phyloP scores from a whole-genome alignment of 139 green algal species.

The Klebsormidium nitens region DNA sequence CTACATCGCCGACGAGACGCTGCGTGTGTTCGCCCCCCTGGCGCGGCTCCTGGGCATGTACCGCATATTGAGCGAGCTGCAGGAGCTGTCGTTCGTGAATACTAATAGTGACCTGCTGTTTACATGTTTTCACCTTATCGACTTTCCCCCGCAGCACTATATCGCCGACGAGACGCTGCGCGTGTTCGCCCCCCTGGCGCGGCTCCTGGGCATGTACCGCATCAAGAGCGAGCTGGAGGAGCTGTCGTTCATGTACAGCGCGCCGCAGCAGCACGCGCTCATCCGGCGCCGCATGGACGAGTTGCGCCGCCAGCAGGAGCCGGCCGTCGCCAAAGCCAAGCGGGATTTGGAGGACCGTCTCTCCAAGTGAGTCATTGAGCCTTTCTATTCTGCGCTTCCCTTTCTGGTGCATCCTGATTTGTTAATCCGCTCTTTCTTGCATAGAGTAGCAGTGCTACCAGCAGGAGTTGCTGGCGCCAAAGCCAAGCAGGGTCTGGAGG shows the following conservation, averaged over 20 bases:
- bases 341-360: too few species aligned
- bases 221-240: slow-evolving; percentile 87
- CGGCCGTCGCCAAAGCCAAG: slow-evolving; percentile 19
- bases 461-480: slow-evolving; percentile 30
- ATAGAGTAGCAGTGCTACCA: slow-evolving; percentile 36
- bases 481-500: too few species aligned
- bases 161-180: slow-evolving; percentile 72
- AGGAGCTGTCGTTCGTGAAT: too few species aligned
- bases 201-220: slow-evolving; percentile 74
- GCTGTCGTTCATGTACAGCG: slow-evolving; percentile 63
- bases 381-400: too few species aligned
- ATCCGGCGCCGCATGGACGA: slow-evolving; percentile 41
- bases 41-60: slow-evolving; percentile 79
- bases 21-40: slow-evolving; percentile 77
- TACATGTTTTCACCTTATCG: neutral
- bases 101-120: neutral
- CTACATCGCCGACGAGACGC: slow-evolving; percentile 68
- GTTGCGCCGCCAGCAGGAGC: slow-evolving; percentile 34
- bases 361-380: too few species aligned
- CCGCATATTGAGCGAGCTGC: too few species aligned
- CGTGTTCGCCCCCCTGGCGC: slow-evolving; percentile 78
- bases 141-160: slow-evolving; percentile 28
- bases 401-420: too few species aligned
- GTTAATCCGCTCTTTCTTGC: too few species aligned
- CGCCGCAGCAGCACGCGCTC: slow-evolving; percentile 41